A percentile compares a stretch with the other conserved stretches of the same genome.
Evolutionary conservation across 345 rosid genomes (phyloP).

Genomic region (Leavenworthia alabamica): DNA sequence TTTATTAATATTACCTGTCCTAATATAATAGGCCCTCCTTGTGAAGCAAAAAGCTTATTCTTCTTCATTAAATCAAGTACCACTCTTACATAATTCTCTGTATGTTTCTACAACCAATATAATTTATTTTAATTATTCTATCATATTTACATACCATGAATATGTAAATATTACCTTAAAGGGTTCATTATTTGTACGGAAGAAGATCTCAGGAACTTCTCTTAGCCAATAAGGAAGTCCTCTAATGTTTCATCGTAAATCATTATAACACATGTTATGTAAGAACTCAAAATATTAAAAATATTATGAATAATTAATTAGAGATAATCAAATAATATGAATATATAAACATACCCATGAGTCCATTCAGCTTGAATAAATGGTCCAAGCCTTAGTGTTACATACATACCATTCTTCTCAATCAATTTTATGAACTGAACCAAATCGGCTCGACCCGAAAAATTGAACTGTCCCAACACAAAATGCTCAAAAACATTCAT

Average conservation of each 20-base stretch:
- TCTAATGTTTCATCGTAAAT: conserved; percentile 31
- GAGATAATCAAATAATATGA: neutral
- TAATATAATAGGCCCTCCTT: conserved; percentile 56
- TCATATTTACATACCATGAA: neutral
- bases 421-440: conserved; percentile 68
- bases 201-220: conserved; percentile 57
- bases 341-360: conserved; percentile 60
- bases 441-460: conserved; percentile 60
- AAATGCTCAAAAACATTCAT: neutral
- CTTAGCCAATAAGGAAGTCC: conserved; percentile 93
- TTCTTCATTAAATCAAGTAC: conserved; percentile 39
- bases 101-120: conserved; percentile 38
- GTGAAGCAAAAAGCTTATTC: conserved; percentile 48
- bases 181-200: conserved; percentile 66
- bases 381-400: conserved; percentile 70
- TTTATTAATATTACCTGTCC: conserved; percentile 40
- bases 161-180: conserved; percentile 56
- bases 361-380: conserved; percentile 97
- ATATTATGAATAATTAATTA: no score
- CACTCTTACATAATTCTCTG: conserved; percentile 45
- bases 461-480: conserved; percentile 44
- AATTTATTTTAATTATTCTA: neutral
- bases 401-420: conserved; percentile 52
- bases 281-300: neutral
- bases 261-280: conserved; percentile 8